Conservation (phyloP, 495 filamentous ascomycete species). For the Penicillium paxilli region DNA sequence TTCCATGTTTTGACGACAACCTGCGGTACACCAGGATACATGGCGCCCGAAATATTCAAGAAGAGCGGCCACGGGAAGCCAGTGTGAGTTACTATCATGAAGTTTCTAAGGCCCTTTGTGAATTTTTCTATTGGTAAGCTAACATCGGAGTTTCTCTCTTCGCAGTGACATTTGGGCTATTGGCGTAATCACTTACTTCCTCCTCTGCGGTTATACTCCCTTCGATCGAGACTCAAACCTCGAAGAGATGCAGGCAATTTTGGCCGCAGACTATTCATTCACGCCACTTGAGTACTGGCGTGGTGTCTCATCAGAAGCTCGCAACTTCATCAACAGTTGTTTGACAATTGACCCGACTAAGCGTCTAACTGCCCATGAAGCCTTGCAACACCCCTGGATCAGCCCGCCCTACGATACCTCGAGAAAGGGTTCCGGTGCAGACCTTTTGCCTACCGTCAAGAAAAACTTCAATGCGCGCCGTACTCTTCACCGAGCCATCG, state of each 20-base stretch:
- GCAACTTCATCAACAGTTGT: conserved; percentile 86
- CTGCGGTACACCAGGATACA: conserved; percentile 96
- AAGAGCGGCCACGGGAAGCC: conserved; percentile 78
- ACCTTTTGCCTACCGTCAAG: conserved; percentile 89
- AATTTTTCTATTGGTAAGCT: background rate
- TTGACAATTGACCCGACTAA: conserved; percentile 83
- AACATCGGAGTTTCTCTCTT: background rate
- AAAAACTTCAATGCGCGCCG: conserved; percentile 98
- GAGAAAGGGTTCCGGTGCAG: conserved; percentile 53
- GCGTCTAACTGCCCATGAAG: conserved; percentile 94
- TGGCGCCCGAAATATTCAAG: conserved; percentile 82
- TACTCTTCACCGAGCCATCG: conserved; percentile 94
- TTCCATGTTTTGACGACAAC: conserved; percentile 98
- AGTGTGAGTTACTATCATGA: conserved; percentile 60
- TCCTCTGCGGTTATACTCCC: conserved; percentile 96
- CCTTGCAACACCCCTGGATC: conserved; percentile 86
- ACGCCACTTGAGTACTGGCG: conserved; percentile 97
- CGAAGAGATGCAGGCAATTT: conserved; percentile 99
- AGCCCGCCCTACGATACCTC: conserved; percentile 50
- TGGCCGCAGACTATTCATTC: conserved; percentile 94
- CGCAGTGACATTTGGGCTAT: conserved; percentile 75
- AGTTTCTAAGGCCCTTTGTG: too few species aligned
- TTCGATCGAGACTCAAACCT: conserved; percentile 97
- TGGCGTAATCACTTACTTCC: conserved; percentile 89
- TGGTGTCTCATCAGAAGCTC: conserved; percentile 79